These are phyloP conservation scores for Suillus bovinus DNA, from an alignment of 768 basidiomycete genomes.

Conservation along the genomic window DNA sequence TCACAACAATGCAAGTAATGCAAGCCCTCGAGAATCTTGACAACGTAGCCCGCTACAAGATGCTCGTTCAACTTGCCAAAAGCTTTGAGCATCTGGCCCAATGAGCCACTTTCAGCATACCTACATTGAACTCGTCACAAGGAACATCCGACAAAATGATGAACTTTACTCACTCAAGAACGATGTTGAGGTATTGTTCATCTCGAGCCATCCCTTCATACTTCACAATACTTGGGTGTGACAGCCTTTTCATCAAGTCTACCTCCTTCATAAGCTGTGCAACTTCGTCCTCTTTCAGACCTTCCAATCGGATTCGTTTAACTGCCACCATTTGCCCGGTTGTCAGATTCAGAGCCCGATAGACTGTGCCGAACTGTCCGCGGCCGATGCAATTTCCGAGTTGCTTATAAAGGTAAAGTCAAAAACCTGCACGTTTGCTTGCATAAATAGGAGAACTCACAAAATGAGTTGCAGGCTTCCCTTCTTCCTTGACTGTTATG, in stretches of 20 bases:
- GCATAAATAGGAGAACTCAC: conserved; percentile 48
- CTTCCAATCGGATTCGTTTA: conserved; percentile 90
- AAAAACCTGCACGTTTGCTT: conserved; percentile 12
- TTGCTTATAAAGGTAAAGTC: conserved; percentile 58
- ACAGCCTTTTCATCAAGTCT: conserved; percentile 84
- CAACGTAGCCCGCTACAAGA: conserved; percentile 89
- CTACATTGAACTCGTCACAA: conserved; percentile 41
- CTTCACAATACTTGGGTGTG: conserved; percentile 95
- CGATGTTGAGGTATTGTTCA: conserved; percentile 84
- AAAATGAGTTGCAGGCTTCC: conserved; percentile 76
- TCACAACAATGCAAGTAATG: conserved; percentile 88
- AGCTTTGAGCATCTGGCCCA: conserved; percentile 89
- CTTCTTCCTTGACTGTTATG: conserved; percentile 78
- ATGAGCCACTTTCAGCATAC: conserved; percentile 94
- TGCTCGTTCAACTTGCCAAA: conserved; percentile 93
- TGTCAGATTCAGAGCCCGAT: conserved; percentile 89
- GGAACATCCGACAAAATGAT: conserved; percentile 14
- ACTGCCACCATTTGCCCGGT: conserved; percentile 99
- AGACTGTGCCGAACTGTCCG: conserved; percentile 96
- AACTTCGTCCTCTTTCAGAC: conserved; percentile 88
- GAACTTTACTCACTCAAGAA: conserved; percentile 77
- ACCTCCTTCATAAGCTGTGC: conserved; percentile 93
- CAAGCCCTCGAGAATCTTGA: conserved; percentile 95
- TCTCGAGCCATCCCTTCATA: conserved; percentile 96
- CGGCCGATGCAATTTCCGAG: conserved; percentile 96